Conservation (phyloP, 2,329 filamentous ascomycete species). For the Sclerotinia subarctica region DNA sequence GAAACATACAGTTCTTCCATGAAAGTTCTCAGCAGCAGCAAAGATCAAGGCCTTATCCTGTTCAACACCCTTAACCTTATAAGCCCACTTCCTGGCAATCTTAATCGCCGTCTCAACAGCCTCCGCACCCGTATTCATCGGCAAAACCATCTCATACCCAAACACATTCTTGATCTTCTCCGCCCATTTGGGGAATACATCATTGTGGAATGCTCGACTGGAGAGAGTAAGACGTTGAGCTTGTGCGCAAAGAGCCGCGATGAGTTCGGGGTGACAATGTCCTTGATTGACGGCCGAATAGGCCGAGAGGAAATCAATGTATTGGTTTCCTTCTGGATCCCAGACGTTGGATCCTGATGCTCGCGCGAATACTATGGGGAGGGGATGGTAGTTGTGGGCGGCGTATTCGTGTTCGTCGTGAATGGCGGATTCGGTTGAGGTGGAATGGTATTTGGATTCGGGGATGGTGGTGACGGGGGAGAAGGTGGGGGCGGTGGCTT, state of each 20-base stretch:
- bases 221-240: slow-evolving; percentile 86
- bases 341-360: slow-evolving; percentile 86
- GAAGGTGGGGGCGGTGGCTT: slow-evolving; percentile 37
- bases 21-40: slow-evolving; percentile 87
- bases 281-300: slow-evolving; percentile 98
- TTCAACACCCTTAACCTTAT: slow-evolving; percentile 90
- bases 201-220: slow-evolving; percentile 95
- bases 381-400: slow-evolving; percentile 97
- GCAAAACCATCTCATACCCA: slow-evolving; percentile 95
- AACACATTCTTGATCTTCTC: slow-evolving; percentile 87
- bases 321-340: slow-evolving; percentile 94
- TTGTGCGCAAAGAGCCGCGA: slow-evolving; percentile 87
- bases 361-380: slow-evolving; percentile 87
- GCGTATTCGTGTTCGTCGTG: slow-evolving; percentile 77
- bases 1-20: slow-evolving; percentile 82
- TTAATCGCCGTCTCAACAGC: slow-evolving; percentile 96
- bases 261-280: slow-evolving; percentile 93
- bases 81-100: slow-evolving; percentile 95
- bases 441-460: slow-evolving; percentile 60
- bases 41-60: slow-evolving; percentile 81
- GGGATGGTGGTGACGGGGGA: slow-evolving; percentile 33
- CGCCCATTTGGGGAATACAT: slow-evolving; percentile 94
- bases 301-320: slow-evolving; percentile 96
- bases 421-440: slow-evolving; percentile 78
- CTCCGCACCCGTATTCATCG: slow-evolving; percentile 97